Conservation (phyloP, 805 yeast species). For the Sporopachydermia quercuum region DNA sequence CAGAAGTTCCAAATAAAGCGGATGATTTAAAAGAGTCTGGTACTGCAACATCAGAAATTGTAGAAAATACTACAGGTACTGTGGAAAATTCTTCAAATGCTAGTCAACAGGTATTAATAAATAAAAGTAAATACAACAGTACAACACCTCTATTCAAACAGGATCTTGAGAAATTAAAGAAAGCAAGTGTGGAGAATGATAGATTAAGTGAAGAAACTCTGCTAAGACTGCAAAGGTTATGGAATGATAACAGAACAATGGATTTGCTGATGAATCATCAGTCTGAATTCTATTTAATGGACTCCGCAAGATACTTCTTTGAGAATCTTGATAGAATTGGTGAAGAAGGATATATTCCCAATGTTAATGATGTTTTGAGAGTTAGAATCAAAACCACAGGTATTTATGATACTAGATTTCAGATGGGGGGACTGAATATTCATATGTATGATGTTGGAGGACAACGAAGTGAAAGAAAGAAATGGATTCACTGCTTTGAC, state of each 20-base stretch:
- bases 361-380: constrained; percentile 54
- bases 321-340: constrained; percentile 44
- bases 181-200: constrained; percentile 35
- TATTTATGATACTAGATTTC: constrained; percentile 59
- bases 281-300: constrained; percentile 56
- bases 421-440: constrained; percentile 42
- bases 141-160: constrained; percentile 11
- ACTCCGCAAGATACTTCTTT: constrained; percentile 59
- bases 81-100: background rate
- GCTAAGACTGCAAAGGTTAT: constrained; percentile 29
- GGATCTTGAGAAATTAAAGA: constrained; percentile 31
- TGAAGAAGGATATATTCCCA: constrained; percentile 41
- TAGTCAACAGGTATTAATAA: background rate
- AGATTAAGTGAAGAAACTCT: constrained; percentile 32
- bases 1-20: too few species aligned
- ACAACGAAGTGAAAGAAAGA: constrained; percentile 72
- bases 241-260: constrained; percentile 39
- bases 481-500: constrained; percentile 85
- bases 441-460: constrained; percentile 75
- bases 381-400: constrained; percentile 81
- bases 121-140: constrained; percentile 1
- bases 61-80: constrained; percentile 1
- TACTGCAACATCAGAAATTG: background rate
- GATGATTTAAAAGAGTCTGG: too few species aligned
- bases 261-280: constrained; percentile 38